phyloP scores from a whole-genome alignment of 768 basidiomycete genomes.

The Trametes cinnabarina region DNA sequence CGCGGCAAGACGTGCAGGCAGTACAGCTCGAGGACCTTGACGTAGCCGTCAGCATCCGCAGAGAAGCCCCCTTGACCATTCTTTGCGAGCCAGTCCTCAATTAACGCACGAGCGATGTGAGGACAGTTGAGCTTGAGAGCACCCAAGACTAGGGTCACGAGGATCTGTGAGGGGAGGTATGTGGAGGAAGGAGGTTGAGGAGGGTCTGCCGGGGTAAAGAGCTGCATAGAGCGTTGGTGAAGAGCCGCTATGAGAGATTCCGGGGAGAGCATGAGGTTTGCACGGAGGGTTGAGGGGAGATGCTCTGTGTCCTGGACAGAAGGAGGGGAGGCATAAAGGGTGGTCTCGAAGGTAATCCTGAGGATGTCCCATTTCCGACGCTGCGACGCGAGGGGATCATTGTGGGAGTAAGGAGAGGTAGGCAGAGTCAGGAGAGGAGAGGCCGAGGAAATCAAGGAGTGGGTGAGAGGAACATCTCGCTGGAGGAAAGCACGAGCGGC shows the following conservation, averaged over 20 bases:
- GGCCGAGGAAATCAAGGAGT: conserved; percentile 64
- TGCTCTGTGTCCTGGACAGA: conserved; percentile 38
- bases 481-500: conserved; percentile 79
- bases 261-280: conserved; percentile 55
- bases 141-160: conserved; percentile 68
- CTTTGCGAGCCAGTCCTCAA: conserved; percentile 77
- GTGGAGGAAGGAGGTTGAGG: conserved; percentile 44
- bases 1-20: conserved; percentile 70
- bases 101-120: conserved; percentile 58
- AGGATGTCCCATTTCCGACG: conserved; percentile 88
- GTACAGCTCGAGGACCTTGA: conserved; percentile 75
- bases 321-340: conserved; percentile 59
- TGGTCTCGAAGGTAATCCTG: conserved; percentile 78
- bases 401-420: conserved; percentile 11
- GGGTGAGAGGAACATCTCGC: conserved; percentile 64
- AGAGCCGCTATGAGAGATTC: conserved; percentile 54
- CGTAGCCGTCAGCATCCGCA: conserved; percentile 47
- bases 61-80: conserved; percentile 39
- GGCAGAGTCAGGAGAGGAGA: conserved; percentile 51
- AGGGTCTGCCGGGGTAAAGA: conserved; percentile 58
- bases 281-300: conserved; percentile 52
- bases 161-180: conserved; percentile 65
- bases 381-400: conserved; percentile 43
- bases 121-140: conserved; percentile 65
- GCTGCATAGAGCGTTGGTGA: conserved; percentile 60